Conservation (phyloP, 805 yeast species). For the Komagataella ulmi region DNA sequence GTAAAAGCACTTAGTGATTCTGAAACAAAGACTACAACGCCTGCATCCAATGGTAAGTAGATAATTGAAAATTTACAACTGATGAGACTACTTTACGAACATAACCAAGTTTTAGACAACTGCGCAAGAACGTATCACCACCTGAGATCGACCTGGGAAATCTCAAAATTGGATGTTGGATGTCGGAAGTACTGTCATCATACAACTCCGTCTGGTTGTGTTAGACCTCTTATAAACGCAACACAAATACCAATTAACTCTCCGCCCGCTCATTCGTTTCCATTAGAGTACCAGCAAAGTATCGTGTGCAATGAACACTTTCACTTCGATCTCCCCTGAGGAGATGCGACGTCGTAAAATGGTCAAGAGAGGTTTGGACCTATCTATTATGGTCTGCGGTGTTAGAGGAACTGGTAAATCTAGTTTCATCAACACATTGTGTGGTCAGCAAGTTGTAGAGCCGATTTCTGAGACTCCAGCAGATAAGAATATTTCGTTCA, state of each 20-base stretch:
- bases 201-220: background rate
- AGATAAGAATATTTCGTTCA: slow-evolving; percentile 19
- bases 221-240: background rate
- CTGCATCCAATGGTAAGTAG: background rate
- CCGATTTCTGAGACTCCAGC: slow-evolving; percentile 16
- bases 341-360: slow-evolving; percentile 28
- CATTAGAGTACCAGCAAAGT: background rate
- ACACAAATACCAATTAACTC: background rate
- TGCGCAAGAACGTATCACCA: too few relatives aligned
- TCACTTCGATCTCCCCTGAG: slow-evolving; percentile 15
- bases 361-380: slow-evolving; percentile 28
- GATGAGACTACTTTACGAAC: too few relatives aligned
- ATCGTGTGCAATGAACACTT: background rate
- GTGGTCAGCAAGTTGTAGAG: slow-evolving; percentile 36
- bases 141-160: too few relatives aligned
- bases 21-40: background rate
- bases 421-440: slow-evolving; percentile 68
- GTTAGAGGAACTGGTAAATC: slow-evolving; percentile 76
- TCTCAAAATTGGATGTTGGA: background rate
- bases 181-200: background rate
- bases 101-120: background rate
- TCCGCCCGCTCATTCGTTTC: background rate
- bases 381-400: slow-evolving; percentile 54
- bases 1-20: background rate
- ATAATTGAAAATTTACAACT: background rate